Evolutionary conservation across 306 rosid species (phyloP), one percentile per base, ranked within the genome.

Genomic region (Castanea mollissima): DNA sequence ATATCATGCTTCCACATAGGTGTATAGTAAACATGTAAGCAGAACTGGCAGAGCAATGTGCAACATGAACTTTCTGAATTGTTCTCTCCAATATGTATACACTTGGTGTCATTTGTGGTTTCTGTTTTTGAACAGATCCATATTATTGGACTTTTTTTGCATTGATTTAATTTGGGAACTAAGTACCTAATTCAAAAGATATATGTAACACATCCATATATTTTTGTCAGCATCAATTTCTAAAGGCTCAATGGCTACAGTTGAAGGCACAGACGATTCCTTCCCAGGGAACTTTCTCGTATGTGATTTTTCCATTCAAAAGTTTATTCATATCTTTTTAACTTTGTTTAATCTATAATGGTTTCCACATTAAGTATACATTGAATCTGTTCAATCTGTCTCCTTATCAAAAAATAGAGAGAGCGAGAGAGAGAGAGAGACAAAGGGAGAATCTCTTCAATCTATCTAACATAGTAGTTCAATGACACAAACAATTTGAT

Each of bases 271-370:
- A 55, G 92, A 87, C n/a, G 89, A 78, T 58, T 79, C 87, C 84
- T 87, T 83, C 88, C 85, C 79, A 5, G 94, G 62, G 25, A 83
- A 78, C 81, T 90, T 92, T 88, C 85, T 65, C 89, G 99, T 96
- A 80, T 75, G 84, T 69, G 52, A 63, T 60, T 65, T 23, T 51
- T 51, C 13, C 64, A 29, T 52, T 54, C 21, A 44, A 54, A 64
- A 32, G 31, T 35, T 29, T 16, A 13, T 29, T 63, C 41, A 63
- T 63, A 59, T 21, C 14, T 57, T 49, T 20, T 57, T 7, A 2
- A 18, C 25, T 21, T 4, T 21, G 10, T 10, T 21, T 8, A 20
- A 6, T 3, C 10, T 58, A 10, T 20, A 58, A 58, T 58, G 21
- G 15, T 59, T 23, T 59, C 32, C 32, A 59, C 32, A 59, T 9